Evolutionary conservation across 306 rosid species (phyloP).

Genomic region (Acacia melanoxylon): DNA sequence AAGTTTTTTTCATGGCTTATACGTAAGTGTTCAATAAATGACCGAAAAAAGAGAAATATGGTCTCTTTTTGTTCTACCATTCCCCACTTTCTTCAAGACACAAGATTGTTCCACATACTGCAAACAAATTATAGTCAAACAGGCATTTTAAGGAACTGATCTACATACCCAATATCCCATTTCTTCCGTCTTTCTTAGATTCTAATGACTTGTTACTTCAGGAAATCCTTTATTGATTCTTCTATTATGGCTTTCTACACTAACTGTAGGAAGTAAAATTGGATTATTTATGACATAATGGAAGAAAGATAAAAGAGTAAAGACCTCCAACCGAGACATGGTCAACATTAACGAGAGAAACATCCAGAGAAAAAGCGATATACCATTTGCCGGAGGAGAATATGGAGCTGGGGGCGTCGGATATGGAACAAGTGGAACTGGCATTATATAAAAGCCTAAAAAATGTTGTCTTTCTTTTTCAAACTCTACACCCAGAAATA

Average conservation of each 20-base stretch:
- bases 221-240: neutral
- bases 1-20: constrained; percentile 13
- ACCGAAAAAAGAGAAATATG: neutral
- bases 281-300: neutral
- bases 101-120: neutral
- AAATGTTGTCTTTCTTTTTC: constrained; percentile 32
- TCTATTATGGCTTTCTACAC: neutral
- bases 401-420: constrained; percentile 69
- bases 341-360: constrained; percentile 28
- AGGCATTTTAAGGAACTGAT: neutral
- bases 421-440: constrained; percentile 96
- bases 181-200: neutral
- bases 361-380: constrained; percentile 20
- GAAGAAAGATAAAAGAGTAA: neutral
- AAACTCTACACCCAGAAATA: constrained; percentile 33
- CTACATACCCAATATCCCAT: neutral
- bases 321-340: neutral
- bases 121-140: neutral
- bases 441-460: constrained; percentile 55
- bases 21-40: neutral
- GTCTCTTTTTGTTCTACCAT: constrained; percentile 1
- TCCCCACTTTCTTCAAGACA: neutral
- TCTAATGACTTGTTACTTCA: constrained; percentile 12
- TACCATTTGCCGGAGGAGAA: constrained; percentile 68
- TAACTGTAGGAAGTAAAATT: neutral